Percentiles rank a stretch among this genome's conserved stretches.
These are phyloP conservation scores for Bretschneidera sinensis DNA, from an alignment of 345 rosid species.

Conservation along the genomic window DNA sequence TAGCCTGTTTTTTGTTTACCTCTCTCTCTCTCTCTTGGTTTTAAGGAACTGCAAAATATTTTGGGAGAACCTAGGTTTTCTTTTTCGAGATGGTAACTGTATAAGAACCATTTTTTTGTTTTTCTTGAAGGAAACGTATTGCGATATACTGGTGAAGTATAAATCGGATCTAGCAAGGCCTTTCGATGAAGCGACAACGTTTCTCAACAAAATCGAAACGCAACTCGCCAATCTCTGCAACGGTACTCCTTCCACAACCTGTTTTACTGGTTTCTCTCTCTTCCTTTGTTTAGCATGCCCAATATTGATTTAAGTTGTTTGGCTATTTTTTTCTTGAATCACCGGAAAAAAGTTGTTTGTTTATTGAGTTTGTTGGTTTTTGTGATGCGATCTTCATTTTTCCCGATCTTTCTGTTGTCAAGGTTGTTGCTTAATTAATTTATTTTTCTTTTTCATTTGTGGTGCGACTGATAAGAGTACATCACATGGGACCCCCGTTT, in stretches of 20 bases:
- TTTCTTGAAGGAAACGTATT: not conserved
- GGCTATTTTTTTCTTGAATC: no score
- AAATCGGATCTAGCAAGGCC: not conserved
- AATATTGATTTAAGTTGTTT: slow-evolving; percentile 1
- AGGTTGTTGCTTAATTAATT: not conserved
- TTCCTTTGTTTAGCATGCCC: slow-evolving; percentile 1
- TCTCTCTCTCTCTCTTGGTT: no score
- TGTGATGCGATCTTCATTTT: slow-evolving; percentile 15
- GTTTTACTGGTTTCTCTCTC: not conserved
- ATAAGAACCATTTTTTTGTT: no score
- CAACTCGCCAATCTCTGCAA: not conserved
- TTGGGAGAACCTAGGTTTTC: not conserved
- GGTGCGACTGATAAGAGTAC: no score
- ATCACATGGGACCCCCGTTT: no score
- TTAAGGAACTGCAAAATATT: no score
- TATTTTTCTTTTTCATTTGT: no score
- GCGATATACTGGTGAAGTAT: not conserved
- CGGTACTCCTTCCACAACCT: not conserved
- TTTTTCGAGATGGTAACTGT: not conserved
- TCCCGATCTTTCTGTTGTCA: not conserved
- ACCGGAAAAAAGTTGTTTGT: no score
- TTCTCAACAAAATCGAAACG: not conserved
- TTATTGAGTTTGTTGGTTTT: slow-evolving; percentile 22
- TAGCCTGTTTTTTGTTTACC: no score
- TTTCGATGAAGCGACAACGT: not conserved